Evolutionary conservation across 2,329 filamentous ascomycete species (phyloP).

Genomic region (Arthrinium phaeospermum): DNA sequence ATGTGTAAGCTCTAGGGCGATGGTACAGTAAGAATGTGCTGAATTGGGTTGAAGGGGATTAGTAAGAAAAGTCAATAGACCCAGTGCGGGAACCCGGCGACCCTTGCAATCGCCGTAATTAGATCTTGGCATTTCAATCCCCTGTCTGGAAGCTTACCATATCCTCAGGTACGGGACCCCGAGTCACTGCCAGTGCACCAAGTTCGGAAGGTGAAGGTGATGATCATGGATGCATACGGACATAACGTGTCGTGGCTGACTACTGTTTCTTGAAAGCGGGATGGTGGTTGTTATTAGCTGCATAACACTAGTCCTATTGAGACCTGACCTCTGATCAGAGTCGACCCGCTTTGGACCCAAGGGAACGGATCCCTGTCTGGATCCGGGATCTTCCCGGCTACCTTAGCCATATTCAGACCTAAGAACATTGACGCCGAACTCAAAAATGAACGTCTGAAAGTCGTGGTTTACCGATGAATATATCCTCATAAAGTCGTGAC

Average conservation of each 20-base stretch:
- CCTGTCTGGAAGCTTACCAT: neutral
- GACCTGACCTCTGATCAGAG: neutral
- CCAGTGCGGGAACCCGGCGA: neutral
- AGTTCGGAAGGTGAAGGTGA: neutral
- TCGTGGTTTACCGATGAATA: too few species aligned
- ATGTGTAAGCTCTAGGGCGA: neutral
- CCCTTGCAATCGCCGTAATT: neutral
- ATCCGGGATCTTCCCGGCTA: neutral
- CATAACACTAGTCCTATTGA: neutral
- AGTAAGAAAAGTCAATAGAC: neutral
- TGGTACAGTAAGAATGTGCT: neutral
- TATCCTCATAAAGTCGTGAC: too few species aligned
- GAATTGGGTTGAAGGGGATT: neutral
- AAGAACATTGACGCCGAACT: neutral
- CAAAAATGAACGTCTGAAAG: too few species aligned
- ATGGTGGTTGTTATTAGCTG: neutral
- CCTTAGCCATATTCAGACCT: neutral
- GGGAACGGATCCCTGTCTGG: neutral
- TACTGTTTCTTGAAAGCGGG: neutral
- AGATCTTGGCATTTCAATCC: neutral
- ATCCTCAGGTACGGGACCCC: neutral
- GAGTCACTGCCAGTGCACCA: neutral
- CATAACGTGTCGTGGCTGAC: neutral
- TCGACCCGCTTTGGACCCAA: neutral
- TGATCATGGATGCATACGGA: neutral